Evolutionary conservation across 1,139 yeast genomes (phyloP).

Genomic region (Arxiozyma heterogenica): DNA sequence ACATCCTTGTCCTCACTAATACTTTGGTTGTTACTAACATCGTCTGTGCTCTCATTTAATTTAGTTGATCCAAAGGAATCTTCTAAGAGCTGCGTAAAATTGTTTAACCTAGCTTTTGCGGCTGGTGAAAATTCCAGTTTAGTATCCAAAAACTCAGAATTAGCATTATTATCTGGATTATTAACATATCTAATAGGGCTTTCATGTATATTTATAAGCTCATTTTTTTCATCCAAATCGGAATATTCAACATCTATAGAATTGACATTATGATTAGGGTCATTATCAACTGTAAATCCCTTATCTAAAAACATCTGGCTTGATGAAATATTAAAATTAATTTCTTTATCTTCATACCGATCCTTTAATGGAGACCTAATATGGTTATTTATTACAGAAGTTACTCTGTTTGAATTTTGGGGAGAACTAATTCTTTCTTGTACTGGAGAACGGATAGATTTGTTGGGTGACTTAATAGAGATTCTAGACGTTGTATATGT

Average conservation of each 20-base stretch:
- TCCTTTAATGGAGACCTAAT: slow-evolving; percentile 24
- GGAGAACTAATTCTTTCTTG: slow-evolving; percentile 20
- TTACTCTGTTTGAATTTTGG: slow-evolving; percentile 24
- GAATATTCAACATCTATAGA: neutral
- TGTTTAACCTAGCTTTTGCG: slow-evolving; percentile 20
- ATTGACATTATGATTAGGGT: neutral
- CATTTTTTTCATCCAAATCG: neutral
- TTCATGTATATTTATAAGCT: neutral
- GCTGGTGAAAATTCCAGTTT: slow-evolving; percentile 21
- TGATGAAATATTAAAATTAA: slow-evolving; percentile 3
- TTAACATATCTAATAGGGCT: slow-evolving; percentile 3
- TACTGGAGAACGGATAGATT: slow-evolving; percentile 6
- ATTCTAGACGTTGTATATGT: slow-evolving; percentile 30
- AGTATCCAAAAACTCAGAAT: neutral
- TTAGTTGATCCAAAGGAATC: slow-evolving; percentile 18
- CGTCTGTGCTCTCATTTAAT: neutral
- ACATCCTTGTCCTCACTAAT: neutral
- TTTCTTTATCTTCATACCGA: slow-evolving; percentile 5
- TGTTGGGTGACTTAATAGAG: slow-evolving; percentile 24
- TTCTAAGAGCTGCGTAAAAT: slow-evolving; percentile 22
- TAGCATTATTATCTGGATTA: neutral
- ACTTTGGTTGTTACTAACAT: neutral
- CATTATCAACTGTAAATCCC: slow-evolving; percentile 1
- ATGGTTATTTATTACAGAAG: slow-evolving; percentile 26
- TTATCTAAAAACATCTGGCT: neutral